Conservation (phyloP, 805 yeast species). For the Ogataea kodamae region DNA sequence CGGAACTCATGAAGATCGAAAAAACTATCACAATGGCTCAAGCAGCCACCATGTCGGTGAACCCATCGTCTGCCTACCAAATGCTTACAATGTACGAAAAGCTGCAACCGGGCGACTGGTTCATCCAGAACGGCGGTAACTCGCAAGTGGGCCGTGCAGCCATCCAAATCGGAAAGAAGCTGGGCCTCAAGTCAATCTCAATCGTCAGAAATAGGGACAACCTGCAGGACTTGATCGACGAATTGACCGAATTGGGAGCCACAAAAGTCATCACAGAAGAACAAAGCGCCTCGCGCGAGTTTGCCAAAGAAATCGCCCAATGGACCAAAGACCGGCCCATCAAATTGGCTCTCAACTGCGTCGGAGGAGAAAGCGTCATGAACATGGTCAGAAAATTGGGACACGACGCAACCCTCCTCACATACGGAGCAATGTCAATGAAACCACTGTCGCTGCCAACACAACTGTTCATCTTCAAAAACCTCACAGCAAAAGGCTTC, state of each 20-base stretch:
- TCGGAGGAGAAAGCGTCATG: slow-evolving; percentile 85
- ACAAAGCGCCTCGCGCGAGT: slow-evolving; percentile 66
- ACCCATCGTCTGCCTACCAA: slow-evolving; percentile 89
- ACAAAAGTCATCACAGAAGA: slow-evolving; percentile 87
- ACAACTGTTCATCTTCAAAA: slow-evolving; percentile 83
- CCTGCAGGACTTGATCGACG: slow-evolving; percentile 53
- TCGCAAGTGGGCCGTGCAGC: slow-evolving; percentile 94
- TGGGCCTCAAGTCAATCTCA: slow-evolving; percentile 79
- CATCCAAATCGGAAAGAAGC: slow-evolving; percentile 73
- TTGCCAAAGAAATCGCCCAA: slow-evolving; percentile 54
- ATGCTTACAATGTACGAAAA: slow-evolving; percentile 71
- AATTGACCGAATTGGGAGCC: slow-evolving; percentile 70
- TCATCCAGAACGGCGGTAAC: slow-evolving; percentile 94
- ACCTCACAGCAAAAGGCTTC: slow-evolving; percentile 80
- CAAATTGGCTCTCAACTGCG: slow-evolving; percentile 83
- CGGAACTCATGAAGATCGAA: slow-evolving; percentile 56
- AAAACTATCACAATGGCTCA: slow-evolving; percentile 50
- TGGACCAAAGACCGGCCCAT: slow-evolving; percentile 53
- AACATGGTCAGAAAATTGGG: slow-evolving; percentile 80
- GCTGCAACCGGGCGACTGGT: slow-evolving; percentile 75
- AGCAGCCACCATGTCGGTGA: slow-evolving; percentile 89
- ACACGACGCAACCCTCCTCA: slow-evolving; percentile 70
- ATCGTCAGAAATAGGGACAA: slow-evolving; percentile 86
- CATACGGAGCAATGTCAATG: slow-evolving; percentile 97
- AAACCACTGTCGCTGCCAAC: slow-evolving; percentile 94